Evolutionary conservation across 2,329 filamentous ascomycete genomes (phyloP).

Genomic region (Monosporascus sp.): DNA sequence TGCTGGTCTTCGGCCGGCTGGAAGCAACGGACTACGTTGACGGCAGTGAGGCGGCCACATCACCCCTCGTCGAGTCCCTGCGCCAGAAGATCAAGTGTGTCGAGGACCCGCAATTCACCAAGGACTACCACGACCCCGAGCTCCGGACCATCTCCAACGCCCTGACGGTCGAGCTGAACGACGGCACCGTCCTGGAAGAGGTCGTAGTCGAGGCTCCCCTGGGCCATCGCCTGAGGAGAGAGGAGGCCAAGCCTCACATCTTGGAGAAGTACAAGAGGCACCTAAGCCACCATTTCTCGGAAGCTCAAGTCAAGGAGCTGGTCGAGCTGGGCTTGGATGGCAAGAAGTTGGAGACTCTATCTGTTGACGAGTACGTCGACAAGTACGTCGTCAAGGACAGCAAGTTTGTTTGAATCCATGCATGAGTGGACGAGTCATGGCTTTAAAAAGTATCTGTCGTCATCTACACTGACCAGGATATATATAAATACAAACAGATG

Average conservation of each 20-base stretch:
- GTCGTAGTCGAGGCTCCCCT: constrained; percentile 90
- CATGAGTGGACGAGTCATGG: neutral
- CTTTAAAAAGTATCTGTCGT: neutral
- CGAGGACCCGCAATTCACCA: constrained; percentile 90
- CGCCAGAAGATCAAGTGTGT: constrained; percentile 93
- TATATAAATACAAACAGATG: neutral
- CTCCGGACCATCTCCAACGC: constrained; percentile 98
- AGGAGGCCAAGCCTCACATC: constrained; percentile 97
- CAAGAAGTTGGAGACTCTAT: constrained; percentile 69
- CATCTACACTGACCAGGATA: neutral
- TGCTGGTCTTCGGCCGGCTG: constrained; percentile 92
- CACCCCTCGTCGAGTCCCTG: constrained; percentile 81
- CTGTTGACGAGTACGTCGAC: constrained; percentile 92
- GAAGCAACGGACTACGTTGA: constrained; percentile 92
- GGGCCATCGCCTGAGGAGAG: constrained; percentile 82
- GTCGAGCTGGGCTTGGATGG: constrained; percentile 72
- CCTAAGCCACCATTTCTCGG: constrained; percentile 73
- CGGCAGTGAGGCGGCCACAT: constrained; percentile 85
- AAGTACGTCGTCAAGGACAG: constrained; percentile 53
- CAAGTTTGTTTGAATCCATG: constrained; percentile 43
- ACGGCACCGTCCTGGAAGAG: constrained; percentile 87
- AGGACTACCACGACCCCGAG: constrained; percentile 89
- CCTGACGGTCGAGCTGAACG: constrained; percentile 88
- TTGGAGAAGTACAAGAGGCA: constrained; percentile 94
- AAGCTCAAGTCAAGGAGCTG: constrained; percentile 73